These are phyloP conservation scores for Solanum chaucha DNA, from an alignment of 257 asterid genomes.

Conservation along the genomic window DNA sequence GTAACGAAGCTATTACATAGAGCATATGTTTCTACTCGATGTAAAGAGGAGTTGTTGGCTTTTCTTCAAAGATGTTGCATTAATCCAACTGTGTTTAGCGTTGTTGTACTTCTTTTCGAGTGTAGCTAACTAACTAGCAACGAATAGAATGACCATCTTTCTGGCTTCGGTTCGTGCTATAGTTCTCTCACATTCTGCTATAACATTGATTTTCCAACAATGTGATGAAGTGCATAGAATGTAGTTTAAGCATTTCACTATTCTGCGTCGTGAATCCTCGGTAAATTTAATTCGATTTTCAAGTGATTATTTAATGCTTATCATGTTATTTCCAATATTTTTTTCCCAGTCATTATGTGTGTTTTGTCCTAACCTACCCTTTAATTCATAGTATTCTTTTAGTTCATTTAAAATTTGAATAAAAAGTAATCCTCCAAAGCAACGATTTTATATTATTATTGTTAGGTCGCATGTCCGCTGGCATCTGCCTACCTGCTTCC, in stretches of 20 bases:
- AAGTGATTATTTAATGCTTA: neutral
- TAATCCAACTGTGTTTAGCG: neutral
- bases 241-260: neutral
- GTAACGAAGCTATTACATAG: conserved; percentile 1
- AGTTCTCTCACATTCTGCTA: neutral
- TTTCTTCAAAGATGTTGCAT: neutral
- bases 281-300: neutral
- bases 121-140: neutral
- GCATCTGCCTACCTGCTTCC: no score
- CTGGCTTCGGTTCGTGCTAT: neutral
- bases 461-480: no score
- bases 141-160: neutral
- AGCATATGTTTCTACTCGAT: neutral
- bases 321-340: neutral
- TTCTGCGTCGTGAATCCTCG: neutral
- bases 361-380: neutral
- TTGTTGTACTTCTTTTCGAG: neutral
- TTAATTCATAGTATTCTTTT: neutral
- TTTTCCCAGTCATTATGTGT: neutral
- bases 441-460: neutral
- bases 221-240: neutral
- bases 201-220: neutral
- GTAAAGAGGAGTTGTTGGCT: neutral
- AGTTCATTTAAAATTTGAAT: neutral
- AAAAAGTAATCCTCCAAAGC: neutral